These are phyloP conservation scores for Aureobasidium sp. DNA, from an alignment of 2,329 filamentous ascomycete genomes.

Conservation along the genomic window DNA sequence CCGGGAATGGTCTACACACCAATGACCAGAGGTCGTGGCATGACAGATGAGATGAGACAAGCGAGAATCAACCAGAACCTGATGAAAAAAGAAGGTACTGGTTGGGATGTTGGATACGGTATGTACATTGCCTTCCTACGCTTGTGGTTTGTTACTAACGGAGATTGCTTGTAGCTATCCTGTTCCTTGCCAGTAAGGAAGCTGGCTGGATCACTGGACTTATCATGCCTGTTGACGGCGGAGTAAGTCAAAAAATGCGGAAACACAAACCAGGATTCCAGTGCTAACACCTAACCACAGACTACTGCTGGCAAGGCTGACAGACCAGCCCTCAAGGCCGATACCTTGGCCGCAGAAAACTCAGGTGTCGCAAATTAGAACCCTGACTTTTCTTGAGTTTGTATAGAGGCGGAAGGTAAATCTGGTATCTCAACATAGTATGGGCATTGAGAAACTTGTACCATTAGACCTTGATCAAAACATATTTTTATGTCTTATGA, in stretches of 20 bases:
- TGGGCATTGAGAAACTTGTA: background rate
- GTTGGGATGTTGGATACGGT: constrained; percentile 40
- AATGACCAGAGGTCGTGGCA: constrained; percentile 44
- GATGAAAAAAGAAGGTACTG: constrained; percentile 45
- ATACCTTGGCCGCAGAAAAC: background rate
- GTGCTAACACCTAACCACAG: background rate
- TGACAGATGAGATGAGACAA: constrained; percentile 42
- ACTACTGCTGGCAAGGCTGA: background rate
- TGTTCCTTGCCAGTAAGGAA: constrained; percentile 44
- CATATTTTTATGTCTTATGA: too few species aligned
- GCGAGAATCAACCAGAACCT: constrained; percentile 41
- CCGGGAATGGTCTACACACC: constrained; percentile 49
- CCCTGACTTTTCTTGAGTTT: too few species aligned
- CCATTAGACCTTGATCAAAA: too few species aligned
- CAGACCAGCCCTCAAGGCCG: background rate
- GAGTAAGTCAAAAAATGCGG: constrained; percentile 19
- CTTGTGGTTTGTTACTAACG: background rate
- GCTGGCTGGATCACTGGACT: constrained; percentile 45
- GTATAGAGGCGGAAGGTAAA: too few species aligned
- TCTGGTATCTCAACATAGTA: background rate
- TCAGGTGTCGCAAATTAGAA: background rate
- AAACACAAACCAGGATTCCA: background rate
- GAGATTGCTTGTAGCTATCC: constrained; percentile 31
- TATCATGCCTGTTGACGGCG: constrained; percentile 40
- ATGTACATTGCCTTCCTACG: background rate